Conservation (phyloP, 2,329 filamentous ascomycete species). For the Trichothecium sympodiale region DNA sequence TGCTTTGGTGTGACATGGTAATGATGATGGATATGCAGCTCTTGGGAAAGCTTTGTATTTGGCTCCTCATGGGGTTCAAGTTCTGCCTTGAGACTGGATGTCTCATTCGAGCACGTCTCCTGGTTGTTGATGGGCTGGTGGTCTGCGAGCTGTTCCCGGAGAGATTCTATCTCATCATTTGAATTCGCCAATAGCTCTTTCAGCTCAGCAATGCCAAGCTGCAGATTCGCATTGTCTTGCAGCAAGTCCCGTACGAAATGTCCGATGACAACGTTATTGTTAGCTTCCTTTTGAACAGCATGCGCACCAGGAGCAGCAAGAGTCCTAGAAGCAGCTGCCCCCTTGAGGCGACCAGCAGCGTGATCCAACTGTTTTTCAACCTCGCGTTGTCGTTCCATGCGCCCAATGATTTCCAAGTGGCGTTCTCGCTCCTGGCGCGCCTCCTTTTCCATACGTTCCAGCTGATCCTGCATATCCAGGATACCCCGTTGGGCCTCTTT, state of each 20-base stretch:
- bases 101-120: slow-evolving; percentile 23
- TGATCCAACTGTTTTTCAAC: slow-evolving; percentile 75
- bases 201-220: slow-evolving; percentile 83
- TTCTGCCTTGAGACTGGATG: slow-evolving; percentile 59
- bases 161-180: slow-evolving; percentile 82
- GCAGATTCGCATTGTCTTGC: slow-evolving; percentile 88
- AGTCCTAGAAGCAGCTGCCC: slow-evolving; percentile 61
- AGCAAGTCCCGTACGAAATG: slow-evolving; percentile 94
- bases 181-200: slow-evolving; percentile 83
- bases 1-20: slow-evolving; percentile 63
- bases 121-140: slow-evolving; percentile 57
- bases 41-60: slow-evolving; percentile 40
- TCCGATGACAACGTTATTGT: slow-evolving; percentile 65
- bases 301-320: slow-evolving; percentile 28
- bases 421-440: slow-evolving; percentile 68
- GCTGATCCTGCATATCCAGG: slow-evolving; percentile 69
- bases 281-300: slow-evolving; percentile 35
- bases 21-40: slow-evolving; percentile 89
- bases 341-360: slow-evolving; percentile 70
- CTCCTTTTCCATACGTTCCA: slow-evolving; percentile 82
- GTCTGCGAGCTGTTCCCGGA: slow-evolving; percentile 70
- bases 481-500: slow-evolving; percentile 74
- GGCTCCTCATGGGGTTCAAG: slow-evolving; percentile 33
- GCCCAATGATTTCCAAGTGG: slow-evolving; percentile 68
- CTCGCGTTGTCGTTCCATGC: slow-evolving; percentile 73